Base-by-base conservation (phyloP, 805 yeast species). In the Starmerella roubikii region DNA sequence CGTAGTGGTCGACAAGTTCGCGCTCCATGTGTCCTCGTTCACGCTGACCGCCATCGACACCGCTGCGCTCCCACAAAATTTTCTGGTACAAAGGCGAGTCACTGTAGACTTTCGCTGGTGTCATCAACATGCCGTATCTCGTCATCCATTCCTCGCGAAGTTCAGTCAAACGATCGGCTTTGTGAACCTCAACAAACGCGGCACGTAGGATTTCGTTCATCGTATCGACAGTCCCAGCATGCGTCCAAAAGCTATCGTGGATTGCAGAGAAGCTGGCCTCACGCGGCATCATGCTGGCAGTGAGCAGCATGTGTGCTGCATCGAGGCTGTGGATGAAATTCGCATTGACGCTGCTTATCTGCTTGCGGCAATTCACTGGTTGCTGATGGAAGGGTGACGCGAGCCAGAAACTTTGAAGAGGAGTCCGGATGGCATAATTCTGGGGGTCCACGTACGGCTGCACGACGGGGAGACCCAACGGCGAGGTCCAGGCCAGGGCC, bases 241-340 rank as follows among this genome's bases (percentile, higher is more conserved):
- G 94, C 0, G 94, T 82, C 95, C 95, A 85, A 56, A 79, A 85
- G 1, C 94, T 83, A 57, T 84, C 95, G 58, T 85, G 95, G 26
- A 85, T 94, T 0, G 94, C 76, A 0, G 94, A 93, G 65, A 84
- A 85, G 81, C 56, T 0, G 70, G 72, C 3, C 52, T 53, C 32
- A 70, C 67, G 3, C 73, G 72, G 57, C 91, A 82, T 22, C 70
- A 71, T 35, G 68, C 24, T 63, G 0, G 94, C 85, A 2, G 93
- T 78, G 60, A 81, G 59, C 34, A 85, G 64, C 94, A 85, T 84
- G 56, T 85, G 95, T 1, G 94, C 76, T 1, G 94, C 94, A 65
- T 85, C 95, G 42, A 85, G 65, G 0, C 94, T 82, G 56, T 85
- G 95, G 25, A 85, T 76, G 56, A 70, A 85, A 55, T 85, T 85